phyloP scores from a whole-genome alignment of 371 early-diverging fungal genomes.

The Zychaea mexicana region DNA sequence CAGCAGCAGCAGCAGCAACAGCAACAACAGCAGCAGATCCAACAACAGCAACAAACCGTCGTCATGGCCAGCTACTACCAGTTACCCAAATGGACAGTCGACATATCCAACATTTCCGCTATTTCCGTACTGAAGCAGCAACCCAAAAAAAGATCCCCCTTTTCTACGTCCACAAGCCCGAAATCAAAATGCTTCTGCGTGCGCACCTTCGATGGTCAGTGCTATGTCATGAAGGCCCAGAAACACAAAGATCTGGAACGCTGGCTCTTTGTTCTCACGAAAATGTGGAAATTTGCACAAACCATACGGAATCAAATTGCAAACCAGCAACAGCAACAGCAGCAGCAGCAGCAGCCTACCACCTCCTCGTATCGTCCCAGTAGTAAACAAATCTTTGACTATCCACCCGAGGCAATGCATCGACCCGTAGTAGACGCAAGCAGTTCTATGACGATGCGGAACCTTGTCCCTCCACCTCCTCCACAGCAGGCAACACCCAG shows the following conservation, averaged over 20 bases:
- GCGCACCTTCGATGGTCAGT: constrained; percentile 35
- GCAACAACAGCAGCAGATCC: not conserved
- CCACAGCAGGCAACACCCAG: not conserved
- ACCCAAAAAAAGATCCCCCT: constrained; percentile 22
- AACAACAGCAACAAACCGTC: constrained; percentile 2
- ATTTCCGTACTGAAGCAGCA: constrained; percentile 42
- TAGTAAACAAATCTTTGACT: not conserved
- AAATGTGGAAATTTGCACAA: constrained; percentile 49
- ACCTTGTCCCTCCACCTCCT: constrained; percentile 17
- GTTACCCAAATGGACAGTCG: constrained; percentile 48
- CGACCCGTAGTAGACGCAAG: constrained; percentile 3
- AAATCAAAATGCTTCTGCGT: constrained; percentile 47
- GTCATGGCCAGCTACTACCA: constrained; percentile 43
- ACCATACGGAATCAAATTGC: constrained; percentile 23
- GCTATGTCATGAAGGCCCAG: constrained; percentile 41
- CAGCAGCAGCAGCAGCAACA: not conserved
- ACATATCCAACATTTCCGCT: constrained; percentile 37
- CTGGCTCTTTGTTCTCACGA: constrained; percentile 56
- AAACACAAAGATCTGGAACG: constrained; percentile 53
- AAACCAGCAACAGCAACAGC: constrained; percentile 12
- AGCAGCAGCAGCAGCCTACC: constrained; percentile 6
- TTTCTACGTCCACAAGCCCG: constrained; percentile 3
- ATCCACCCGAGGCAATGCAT: not conserved
- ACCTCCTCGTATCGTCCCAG: constrained; percentile 7
- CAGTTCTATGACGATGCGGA: constrained; percentile 8